These are phyloP conservation scores for Primulina huaijiensis DNA, from an alignment of 257 asterid genomes.

Conservation along the genomic window DNA sequence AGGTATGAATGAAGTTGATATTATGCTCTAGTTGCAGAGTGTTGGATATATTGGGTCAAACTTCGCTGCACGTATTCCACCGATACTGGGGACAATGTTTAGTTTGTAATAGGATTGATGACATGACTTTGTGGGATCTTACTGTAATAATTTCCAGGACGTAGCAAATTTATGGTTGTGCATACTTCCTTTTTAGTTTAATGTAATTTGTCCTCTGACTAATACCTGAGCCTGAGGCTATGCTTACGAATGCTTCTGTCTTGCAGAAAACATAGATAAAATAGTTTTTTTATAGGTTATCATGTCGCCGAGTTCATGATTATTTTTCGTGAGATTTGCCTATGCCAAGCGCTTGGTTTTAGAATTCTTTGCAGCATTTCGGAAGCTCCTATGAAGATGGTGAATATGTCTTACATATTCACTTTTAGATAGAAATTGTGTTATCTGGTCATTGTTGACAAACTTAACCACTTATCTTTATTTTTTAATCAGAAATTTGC, in stretches of 20 bases:
- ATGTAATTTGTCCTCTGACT: constrained; percentile 4
- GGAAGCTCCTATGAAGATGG: background rate
- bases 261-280: constrained; percentile 5
- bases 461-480: background rate
- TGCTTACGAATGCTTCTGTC: constrained; percentile 1
- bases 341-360: constrained; percentile 7
- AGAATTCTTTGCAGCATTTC: background rate
- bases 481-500: background rate
- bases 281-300: constrained; percentile 12
- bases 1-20: constrained; percentile 64
- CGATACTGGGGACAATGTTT: constrained; percentile 8
- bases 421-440: background rate
- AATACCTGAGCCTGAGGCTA: background rate
- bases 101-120: constrained; percentile 9
- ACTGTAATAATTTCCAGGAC: constrained; percentile 9
- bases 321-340: constrained; percentile 6
- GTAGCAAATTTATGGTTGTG: background rate
- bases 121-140: constrained; percentile 12
- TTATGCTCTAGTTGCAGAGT: constrained; percentile 27
- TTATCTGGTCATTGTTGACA: background rate
- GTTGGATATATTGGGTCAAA: constrained; percentile 3
- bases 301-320: constrained; percentile 17
- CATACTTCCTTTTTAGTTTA: background rate
- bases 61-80: constrained; percentile 19
- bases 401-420: background rate